These are phyloP conservation scores for Paramecium primaurelia DNA, from an alignment of 73 alveolate genomes.

Conservation along the genomic window DNA sequence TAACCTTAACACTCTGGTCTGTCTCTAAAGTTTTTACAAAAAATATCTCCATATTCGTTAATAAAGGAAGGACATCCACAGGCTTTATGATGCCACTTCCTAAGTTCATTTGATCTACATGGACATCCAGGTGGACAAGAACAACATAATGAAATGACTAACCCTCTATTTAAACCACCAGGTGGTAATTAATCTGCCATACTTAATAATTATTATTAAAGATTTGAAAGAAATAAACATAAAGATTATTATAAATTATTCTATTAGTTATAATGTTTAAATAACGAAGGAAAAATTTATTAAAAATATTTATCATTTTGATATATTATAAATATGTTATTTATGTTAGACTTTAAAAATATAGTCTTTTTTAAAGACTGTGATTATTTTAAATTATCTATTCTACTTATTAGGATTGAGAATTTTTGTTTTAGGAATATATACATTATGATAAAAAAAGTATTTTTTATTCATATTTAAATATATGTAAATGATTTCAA, in stretches of 20 bases:
- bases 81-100: not conserved
- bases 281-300: not conserved
- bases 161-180: not conserved
- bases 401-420: too few relatives aligned
- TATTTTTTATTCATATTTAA: too few relatives aligned
- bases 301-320: too few relatives aligned
- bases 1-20: not conserved
- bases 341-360: not conserved
- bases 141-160: not conserved
- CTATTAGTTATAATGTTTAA: not conserved
- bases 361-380: too few relatives aligned
- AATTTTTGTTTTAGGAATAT: too few relatives aligned
- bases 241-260: not conserved
- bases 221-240: not conserved
- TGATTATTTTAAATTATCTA: too few relatives aligned
- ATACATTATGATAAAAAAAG: too few relatives aligned
- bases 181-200: not conserved
- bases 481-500: too few relatives aligned
- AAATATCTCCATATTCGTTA: not conserved
- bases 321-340: too few relatives aligned
- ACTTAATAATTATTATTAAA: not conserved
- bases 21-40: not conserved
- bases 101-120: not conserved
- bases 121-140: not conserved
- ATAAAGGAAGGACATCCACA: not conserved